A percentile compares a stretch with the other conserved stretches of the same genome.
These are phyloP conservation scores for Rhodotorula sp. DNA, from an alignment of 1,284 basidiomycete species.

Conservation along the genomic window DNA sequence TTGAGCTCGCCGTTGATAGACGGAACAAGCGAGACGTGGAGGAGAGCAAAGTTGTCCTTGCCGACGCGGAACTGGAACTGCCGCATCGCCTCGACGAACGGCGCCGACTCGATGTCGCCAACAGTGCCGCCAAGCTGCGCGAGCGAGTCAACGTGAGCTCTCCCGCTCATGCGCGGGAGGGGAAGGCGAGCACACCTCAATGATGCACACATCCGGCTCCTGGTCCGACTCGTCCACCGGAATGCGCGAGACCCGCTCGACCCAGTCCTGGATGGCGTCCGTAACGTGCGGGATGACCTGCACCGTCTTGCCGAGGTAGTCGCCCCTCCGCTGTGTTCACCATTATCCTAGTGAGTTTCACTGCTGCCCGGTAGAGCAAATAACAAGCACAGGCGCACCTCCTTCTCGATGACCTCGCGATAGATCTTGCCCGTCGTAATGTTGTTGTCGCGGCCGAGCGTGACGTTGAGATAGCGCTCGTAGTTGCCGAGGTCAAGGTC, in stretches of 20 bases:
- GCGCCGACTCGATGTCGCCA: conserved; percentile 93
- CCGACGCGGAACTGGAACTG: conserved; percentile 99
- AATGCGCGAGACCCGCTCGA: conserved; percentile 88
- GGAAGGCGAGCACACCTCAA: conserved; percentile 65
- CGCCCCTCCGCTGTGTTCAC: conserved; percentile 73
- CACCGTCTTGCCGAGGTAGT: conserved; percentile 97
- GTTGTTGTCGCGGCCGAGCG: conserved; percentile 92
- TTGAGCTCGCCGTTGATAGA: conserved; percentile 99
- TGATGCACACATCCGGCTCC: conserved; percentile 93
- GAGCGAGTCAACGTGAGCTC: not conserved
- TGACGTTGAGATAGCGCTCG: conserved; percentile 95
- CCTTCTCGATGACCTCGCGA: conserved; percentile 93
- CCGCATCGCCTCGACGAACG: conserved; percentile 97
- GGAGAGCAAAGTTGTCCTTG: conserved; percentile 93
- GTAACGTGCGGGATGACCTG: conserved; percentile 97
- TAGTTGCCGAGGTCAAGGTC: conserved; percentile 98
- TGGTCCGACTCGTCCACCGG: conserved; percentile 94
- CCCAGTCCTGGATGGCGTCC: conserved; percentile 98
- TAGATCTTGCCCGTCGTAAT: conserved; percentile 99
- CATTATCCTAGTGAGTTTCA: not conserved
- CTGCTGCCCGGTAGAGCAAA: not conserved
- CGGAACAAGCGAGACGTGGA: conserved; percentile 97
- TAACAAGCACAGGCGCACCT: conserved; percentile 61
- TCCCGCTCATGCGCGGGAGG: too few species aligned
- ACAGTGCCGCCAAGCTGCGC: conserved; percentile 88